Evolutionary conservation across 345 rosid species (phyloP).

Genomic region (Ricinus communis): DNA sequence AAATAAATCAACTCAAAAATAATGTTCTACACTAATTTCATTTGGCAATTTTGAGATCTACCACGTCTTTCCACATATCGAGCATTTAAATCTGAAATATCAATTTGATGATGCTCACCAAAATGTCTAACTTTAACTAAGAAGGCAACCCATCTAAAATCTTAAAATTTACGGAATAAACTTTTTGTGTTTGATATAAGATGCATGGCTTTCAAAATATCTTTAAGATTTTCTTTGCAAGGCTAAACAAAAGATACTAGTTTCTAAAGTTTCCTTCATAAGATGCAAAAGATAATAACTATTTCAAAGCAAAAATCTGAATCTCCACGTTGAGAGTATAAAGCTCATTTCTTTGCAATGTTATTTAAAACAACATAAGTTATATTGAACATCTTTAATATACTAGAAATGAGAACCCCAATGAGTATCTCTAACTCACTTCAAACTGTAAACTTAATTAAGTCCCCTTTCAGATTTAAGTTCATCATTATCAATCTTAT

Average conservation of each 20-base stretch:
- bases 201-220: conserved; percentile 5
- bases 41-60: background rate
- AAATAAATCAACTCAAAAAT: background rate
- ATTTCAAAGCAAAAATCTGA: too few species aligned
- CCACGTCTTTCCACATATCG: background rate
- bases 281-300: background rate
- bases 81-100: background rate
- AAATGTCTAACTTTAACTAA: background rate
- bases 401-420: too few species aligned
- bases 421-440: too few species aligned
- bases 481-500: too few species aligned
- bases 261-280: background rate
- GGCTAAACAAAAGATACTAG: background rate
- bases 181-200: background rate
- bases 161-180: background rate
- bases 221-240: conserved; percentile 7
- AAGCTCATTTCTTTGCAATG: too few species aligned
- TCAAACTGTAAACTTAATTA: too few species aligned
- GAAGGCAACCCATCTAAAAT: background rate
- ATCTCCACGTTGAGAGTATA: too few species aligned
- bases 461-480: too few species aligned
- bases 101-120: background rate
- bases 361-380: too few species aligned
- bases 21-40: background rate
- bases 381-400: too few species aligned